Conservation (phyloP, 163 green algal genomes). For the Chlorella variabilis region DNA sequence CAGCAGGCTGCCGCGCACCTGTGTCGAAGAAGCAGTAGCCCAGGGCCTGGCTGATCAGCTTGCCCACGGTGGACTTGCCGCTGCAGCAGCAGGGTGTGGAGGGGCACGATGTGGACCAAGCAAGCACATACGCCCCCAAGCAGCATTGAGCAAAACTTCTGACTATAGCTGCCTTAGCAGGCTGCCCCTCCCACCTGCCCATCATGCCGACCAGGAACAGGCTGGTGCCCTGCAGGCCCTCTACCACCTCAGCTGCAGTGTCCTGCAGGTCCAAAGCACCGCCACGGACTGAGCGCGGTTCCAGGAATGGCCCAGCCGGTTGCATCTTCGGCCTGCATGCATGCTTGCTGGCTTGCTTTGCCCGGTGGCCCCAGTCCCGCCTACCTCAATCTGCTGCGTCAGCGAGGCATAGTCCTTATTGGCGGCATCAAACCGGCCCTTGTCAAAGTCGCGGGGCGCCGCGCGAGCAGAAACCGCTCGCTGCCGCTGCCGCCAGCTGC, state of each 20-base stretch:
- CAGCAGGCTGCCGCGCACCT: conserved; percentile 46
- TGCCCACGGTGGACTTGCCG: conserved; percentile 92
- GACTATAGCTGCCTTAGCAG: too few species aligned
- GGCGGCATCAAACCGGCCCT: background rate
- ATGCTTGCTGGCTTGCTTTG: too few species aligned
- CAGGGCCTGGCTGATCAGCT: conserved; percentile 85
- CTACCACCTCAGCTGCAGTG: conserved; percentile 57
- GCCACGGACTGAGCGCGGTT: too few species aligned
- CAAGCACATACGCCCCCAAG: too few species aligned
- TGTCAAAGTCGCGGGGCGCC: conserved; percentile 8
- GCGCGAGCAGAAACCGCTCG: background rate
- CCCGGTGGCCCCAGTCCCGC: too few species aligned
- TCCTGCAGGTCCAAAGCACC: conserved; percentile 56
- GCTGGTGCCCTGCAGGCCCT: conserved; percentile 76
- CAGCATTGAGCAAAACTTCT: too few species aligned
- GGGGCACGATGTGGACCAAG: too few species aligned
- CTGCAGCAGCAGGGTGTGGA: conserved; percentile 50
- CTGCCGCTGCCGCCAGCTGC: conserved; percentile 12
- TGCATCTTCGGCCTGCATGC: too few species aligned
- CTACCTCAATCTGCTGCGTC: conserved; percentile 40
- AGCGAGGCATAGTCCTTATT: conserved; percentile 40
- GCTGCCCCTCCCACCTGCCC: too few species aligned
- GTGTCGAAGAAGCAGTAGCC: conserved; percentile 93
- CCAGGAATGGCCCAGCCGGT: too few species aligned
- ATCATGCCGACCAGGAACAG: conserved; percentile 99